Evolutionary conservation across 2,329 filamentous ascomycete species (phyloP), one percentile per base, ranked within the genome.

Genomic region (Chaetothyriales sp.): DNA sequence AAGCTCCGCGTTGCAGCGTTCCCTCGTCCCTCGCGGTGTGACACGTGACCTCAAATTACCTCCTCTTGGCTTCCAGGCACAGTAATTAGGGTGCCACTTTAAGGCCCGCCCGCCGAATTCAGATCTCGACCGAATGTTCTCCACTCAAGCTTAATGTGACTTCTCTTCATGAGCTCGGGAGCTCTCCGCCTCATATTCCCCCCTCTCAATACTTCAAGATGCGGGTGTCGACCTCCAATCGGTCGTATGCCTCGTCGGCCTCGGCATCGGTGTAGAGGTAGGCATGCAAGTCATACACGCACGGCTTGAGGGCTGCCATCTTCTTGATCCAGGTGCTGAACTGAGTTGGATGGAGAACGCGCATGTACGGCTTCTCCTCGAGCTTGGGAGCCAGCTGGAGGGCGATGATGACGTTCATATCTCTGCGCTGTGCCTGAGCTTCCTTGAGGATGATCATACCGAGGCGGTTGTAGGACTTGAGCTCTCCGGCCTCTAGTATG

Each of bases 371-470:
- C 19, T 28, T 28, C 19, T 51, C 36, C 15, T 46, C 49, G 15
- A 45, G 9, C 43, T 46, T n/a, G 44, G 44, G 45, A 19, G 44
- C 46, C 3, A 48, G 42, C 19, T 51, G 45, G n/a, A 39, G 10
- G 32, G 32, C 32, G 5, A 39, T 5, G 12, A 39, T 39, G 32
- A 39, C 32, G 32, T 39, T 39, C 32, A 39, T 39, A 5, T 39
- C 32, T 39, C 15, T 39, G 32, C 32, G 32, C 32, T 39, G 32
- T 15, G 32, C 32, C 1, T 39, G 10, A 15, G 32, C 32, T 39
- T 39, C 32, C 3, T 15, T 9, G 15, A 39, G 32, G 5, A 39
- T 15, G 12, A 39, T 15, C 10, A 2, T 39, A 5, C 32, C 9
- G 32, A 39, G 32, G 15, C 32, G 10, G 5, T 39, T 15, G 32